phyloP scores from a whole-genome alignment of 495 filamentous ascomycete species.

The Geoglossum glabrum region DNA sequence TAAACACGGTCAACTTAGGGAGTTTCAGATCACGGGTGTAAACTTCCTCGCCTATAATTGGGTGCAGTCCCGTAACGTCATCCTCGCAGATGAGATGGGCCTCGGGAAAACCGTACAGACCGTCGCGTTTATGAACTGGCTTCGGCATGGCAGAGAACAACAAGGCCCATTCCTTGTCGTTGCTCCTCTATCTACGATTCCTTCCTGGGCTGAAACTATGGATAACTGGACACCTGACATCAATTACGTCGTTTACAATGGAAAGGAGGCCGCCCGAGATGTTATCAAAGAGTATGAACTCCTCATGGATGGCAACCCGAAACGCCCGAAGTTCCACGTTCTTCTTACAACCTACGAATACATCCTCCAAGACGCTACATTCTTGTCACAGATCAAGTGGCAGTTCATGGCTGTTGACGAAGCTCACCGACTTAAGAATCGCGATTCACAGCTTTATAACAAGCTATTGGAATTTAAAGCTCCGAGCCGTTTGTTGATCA shows the following conservation, averaged over 20 bases:
- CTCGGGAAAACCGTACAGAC: constrained; percentile 97
- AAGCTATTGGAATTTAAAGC: constrained; percentile 70
- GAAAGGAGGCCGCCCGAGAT: constrained; percentile 57
- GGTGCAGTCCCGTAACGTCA: constrained; percentile 78
- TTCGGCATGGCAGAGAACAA: constrained; percentile 76
- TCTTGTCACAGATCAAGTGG: constrained; percentile 79
- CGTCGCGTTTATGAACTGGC: constrained; percentile 91
- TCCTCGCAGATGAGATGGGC: constrained; percentile 96
- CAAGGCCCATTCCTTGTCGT: constrained; percentile 92
- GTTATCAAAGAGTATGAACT: constrained; percentile 80
- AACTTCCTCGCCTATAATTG: constrained; percentile 93
- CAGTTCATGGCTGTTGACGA: constrained; percentile 93
- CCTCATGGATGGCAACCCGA: constrained; percentile 60
- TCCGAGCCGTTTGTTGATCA: constrained; percentile 77
- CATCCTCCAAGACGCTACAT: constrained; percentile 56
- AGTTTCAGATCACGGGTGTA: constrained; percentile 83
- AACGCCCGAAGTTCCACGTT: constrained; percentile 82
- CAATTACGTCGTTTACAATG: constrained; percentile 93
- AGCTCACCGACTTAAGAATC: constrained; percentile 91
- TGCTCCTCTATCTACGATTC: constrained; percentile 86
- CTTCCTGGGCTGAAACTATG: constrained; percentile 94
- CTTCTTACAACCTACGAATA: constrained; percentile 94
- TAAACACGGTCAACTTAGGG: constrained; percentile 64
- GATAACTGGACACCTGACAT: constrained; percentile 90
- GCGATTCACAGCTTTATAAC: constrained; percentile 74